phyloP scores from a whole-genome alignment of 345 rosid species.

The Garcia nutans region DNA sequence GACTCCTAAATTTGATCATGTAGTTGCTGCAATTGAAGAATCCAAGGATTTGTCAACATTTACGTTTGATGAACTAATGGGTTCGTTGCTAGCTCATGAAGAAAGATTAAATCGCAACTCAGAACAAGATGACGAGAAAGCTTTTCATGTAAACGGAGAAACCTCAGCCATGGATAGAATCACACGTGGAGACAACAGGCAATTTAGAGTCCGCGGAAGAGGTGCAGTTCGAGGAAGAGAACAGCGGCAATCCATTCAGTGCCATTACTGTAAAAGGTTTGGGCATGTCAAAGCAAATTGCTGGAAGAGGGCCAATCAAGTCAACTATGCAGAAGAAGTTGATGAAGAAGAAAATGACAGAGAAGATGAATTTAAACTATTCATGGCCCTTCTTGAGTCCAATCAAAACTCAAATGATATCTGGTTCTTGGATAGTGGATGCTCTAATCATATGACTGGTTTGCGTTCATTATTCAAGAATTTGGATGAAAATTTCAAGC shows the following conservation, averaged over 20 bases:
- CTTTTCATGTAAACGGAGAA: not conserved
- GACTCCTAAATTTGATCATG: slow-evolving; percentile 3
- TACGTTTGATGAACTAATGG: slow-evolving; percentile 1
- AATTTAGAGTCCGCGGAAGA: not conserved
- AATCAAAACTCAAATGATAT: no score
- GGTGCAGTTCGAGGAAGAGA: not conserved
- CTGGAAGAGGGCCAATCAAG: not conserved
- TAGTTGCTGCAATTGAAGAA: not conserved
- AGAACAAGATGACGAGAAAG: not conserved
- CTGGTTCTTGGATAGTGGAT: no score
- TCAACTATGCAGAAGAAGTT: not conserved
- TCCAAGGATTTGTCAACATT: not conserved
- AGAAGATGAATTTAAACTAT: no score
- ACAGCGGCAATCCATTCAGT: not conserved
- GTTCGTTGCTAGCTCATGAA: not conserved
- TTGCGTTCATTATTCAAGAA: no score
- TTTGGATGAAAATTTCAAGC: no score
- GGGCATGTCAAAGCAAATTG: not conserved
- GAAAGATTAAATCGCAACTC: not conserved
- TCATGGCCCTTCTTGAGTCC: not conserved
- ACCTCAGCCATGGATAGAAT: not conserved
- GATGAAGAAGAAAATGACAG: not conserved
- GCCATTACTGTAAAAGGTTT: not conserved
- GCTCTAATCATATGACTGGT: no score
- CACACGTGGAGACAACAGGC: not conserved